Base-by-base conservation (phyloP, 495 filamentous ascomycete genomes). In the Melanomma pulvis-pyrius region DNA sequence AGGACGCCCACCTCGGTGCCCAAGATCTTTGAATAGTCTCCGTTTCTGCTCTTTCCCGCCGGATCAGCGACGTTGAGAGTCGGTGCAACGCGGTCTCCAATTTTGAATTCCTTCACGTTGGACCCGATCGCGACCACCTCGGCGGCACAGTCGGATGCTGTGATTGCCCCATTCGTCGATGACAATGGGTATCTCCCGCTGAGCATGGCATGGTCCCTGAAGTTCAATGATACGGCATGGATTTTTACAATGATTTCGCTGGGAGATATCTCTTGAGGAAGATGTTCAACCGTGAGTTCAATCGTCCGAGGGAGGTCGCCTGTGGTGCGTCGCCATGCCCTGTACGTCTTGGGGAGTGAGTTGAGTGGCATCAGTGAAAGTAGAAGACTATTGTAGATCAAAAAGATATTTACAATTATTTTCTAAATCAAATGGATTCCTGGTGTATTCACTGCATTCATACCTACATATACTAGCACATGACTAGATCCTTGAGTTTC, bases 51-150 rank as follows among this genome's bases (percentile, higher is more conserved):
- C 25, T 48, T 39, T 13, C 61, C 52, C 9, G 17, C 71, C 60
- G 32, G 59, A n/a, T 64, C 68, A 0, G 62, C 22, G 19, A 73
- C 57, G 51, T 66, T 54, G 58, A 73, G 53, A 29, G 59, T 67
- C 55, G 59, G 56, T 11, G 69, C 41, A 0, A 78, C 79, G 11
- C 60, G 69, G 64, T 79, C 77, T 3, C 77, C 78, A 26, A 71
- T 58, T n/a, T 47, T 25, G 47, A 78, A 76, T 17, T 65, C 50
- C 12, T 62, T 62, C 4, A 79, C 78, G n/a, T 30, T 28, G 4
- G 11, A 48, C 24, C 58, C 74, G 28, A 72, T 47, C 0, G 61
- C 57, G 11, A 71, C 65, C 13, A 75, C 71, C 41, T 65, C 63
- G 17, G 28, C 74, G 8, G 72, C 74, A 44, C 63, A 65, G 56